Percentiles rank a stretch among this genome's conserved stretches.
Conservation (phyloP, 1,284 basidiomycete genomes). For the Erythrobasidium hasegawianum region DNA sequence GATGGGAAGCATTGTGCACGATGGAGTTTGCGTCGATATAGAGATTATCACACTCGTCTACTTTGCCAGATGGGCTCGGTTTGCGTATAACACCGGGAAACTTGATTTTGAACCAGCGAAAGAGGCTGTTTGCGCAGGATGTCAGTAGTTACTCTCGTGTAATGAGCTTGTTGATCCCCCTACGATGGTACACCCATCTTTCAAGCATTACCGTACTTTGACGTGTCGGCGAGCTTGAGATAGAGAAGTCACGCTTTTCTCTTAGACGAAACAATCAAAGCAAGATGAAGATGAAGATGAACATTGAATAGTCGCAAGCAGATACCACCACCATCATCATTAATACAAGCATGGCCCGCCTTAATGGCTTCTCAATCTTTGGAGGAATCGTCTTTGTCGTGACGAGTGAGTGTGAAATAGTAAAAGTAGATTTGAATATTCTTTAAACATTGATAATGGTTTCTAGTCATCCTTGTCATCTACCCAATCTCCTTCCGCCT, state of each 20-base stretch:
- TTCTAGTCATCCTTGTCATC: slow-evolving; percentile 64
- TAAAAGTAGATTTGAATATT: too few species aligned
- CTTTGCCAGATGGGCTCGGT: neutral
- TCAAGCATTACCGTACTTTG: too few species aligned
- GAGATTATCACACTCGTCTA: slow-evolving; percentile 31
- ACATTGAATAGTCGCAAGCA: too few species aligned
- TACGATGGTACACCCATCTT: slow-evolving; percentile 32
- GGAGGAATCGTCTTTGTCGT: slow-evolving; percentile 64
- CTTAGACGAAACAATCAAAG: neutral
- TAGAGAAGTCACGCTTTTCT: neutral
- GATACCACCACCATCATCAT: neutral
- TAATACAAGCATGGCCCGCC: slow-evolving; percentile 55
- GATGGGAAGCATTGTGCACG: slow-evolving; percentile 32
- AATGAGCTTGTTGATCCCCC: neutral
- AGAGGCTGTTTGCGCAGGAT: too few species aligned
- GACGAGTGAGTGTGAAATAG: slow-evolving; percentile 67
- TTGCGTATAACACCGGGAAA: slow-evolving; percentile 28
- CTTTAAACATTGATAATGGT: too few species aligned
- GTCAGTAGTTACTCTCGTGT: neutral
- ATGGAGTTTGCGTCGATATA: slow-evolving; percentile 34
- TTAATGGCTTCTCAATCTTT: slow-evolving; percentile 39
- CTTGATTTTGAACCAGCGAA: slow-evolving; percentile 31
- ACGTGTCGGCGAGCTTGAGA: too few species aligned
- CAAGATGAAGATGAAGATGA: neutral
- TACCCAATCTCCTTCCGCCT: slow-evolving; percentile 60